phyloP scores from a whole-genome alignment of 345 rosid genomes.

The Moringa oleifera region DNA sequence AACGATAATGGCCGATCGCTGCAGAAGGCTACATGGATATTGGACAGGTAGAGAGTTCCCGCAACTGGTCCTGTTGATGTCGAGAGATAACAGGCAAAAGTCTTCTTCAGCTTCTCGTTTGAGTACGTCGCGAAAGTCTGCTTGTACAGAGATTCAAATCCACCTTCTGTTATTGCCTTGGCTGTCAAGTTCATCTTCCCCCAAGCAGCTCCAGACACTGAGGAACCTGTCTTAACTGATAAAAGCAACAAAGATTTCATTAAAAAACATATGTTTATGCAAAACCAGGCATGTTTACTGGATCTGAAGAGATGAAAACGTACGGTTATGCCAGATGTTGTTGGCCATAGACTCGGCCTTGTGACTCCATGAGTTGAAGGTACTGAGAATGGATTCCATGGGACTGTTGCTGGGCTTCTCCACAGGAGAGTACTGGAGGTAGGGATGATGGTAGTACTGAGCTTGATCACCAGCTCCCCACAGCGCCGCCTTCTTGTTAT shows the following conservation, averaged over 20 bases:
- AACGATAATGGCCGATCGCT: conserved; percentile 59
- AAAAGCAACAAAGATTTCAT: not conserved
- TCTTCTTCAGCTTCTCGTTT: conserved; percentile 42
- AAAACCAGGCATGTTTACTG: no score
- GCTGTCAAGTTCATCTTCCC: conserved; percentile 54
- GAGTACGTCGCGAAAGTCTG: conserved; percentile 38
- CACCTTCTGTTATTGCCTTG: conserved; percentile 49
- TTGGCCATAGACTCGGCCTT: conserved; percentile 50
- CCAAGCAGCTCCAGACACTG: conserved; percentile 54
- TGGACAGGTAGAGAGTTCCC: conserved; percentile 54
- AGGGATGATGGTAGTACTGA: conserved; percentile 36
- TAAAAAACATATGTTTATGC: not conserved
- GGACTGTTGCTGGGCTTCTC: conserved; percentile 37
- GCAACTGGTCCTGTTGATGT: conserved; percentile 57
- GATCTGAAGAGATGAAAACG: conserved; percentile 1
- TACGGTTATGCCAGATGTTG: conserved; percentile 54
- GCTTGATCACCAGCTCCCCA: conserved; percentile 42
- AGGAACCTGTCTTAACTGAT: conserved; percentile 40
- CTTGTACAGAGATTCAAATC: conserved; percentile 50
- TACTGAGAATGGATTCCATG: conserved; percentile 43
- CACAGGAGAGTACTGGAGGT: conserved; percentile 31
- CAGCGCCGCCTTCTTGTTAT: conserved; percentile 53
- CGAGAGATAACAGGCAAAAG: conserved; percentile 55
- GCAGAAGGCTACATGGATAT: conserved; percentile 48
- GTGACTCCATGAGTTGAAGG: conserved; percentile 42